Base-by-base conservation (phyloP, 1,284 basidiomycete species). In the Trametes versicolor region DNA sequence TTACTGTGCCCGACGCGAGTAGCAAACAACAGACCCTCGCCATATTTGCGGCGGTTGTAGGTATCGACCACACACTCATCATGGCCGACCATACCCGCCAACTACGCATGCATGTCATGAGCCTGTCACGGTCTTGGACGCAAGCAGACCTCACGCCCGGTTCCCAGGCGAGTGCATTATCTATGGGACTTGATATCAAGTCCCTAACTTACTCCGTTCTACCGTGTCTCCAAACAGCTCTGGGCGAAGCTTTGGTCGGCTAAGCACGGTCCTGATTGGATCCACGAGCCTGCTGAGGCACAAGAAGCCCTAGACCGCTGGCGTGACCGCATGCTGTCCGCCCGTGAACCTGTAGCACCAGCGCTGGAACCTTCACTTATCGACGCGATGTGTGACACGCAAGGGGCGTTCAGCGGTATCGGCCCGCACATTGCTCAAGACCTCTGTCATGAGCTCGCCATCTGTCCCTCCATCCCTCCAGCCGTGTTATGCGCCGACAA, bases 231-330 rank as follows among this genome's bases (percentile, higher is more conserved):
- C n/a, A 4, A 12, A 41, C n/a, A 54, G 52, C 21, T 41, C 10
- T 54, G 52, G 52, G 9, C n/a, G 13, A 21, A 9, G 21, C 3
- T 54, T 0, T 54, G 52, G 52, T 54, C 52, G 8, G n/a, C n/a
- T 5, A 41, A 54, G 17, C 52, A 54, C 17, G 52, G 52, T 13
- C 52, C 52, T 1, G 52, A 54, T n/a, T 54, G 52, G 52, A 41
- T 54, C 9, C 12, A 54, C n/a, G 52, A 54, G 34, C 5, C 10
- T 9, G 5, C n/a, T 2, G 12, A 23, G 4, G 52, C 52, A 1
- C 36, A 54, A 17, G n/a, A 4, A 3, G 34, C 10, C 12, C 25
- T 54, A 4, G 6, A 43, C 6, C 17, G 6, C 4, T 43, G 41
- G 41, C 41, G 19, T 8, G 19, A 17, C 19, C 19, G 41, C 19